Conservation (phyloP, 805 yeast genomes). For the Schwanniomyces yamadae region DNA sequence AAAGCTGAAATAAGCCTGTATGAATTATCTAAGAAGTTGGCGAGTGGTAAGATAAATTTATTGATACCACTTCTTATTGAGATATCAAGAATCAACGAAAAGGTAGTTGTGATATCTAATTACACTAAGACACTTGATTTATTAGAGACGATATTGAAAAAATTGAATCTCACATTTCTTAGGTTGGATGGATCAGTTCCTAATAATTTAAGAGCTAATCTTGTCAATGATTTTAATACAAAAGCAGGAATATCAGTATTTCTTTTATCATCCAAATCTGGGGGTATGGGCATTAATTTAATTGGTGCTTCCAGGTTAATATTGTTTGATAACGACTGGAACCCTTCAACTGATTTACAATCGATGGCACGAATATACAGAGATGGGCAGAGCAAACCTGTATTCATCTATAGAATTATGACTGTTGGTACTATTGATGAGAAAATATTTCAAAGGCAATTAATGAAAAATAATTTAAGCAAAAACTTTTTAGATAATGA, state of each 20-base stretch:
- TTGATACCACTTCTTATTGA: constrained; percentile 56
- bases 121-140: constrained; percentile 85
- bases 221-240: constrained; percentile 69
- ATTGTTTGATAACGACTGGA: constrained; percentile 94
- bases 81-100: constrained; percentile 53
- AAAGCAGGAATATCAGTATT: constrained; percentile 54
- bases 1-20: constrained; percentile 26
- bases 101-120: constrained; percentile 82
- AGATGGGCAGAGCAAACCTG: constrained; percentile 84
- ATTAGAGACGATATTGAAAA: constrained; percentile 54
- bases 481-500: constrained; percentile 57
- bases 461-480: constrained; percentile 78
- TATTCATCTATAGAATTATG: constrained; percentile 75
- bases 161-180: constrained; percentile 48
- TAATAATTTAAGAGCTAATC: constrained; percentile 56
- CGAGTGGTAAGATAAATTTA: constrained; percentile 65
- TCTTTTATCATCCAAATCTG: constrained; percentile 83
- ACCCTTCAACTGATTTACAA: constrained; percentile 87
- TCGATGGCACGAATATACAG: constrained; percentile 95
- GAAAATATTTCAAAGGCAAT: constrained; percentile 87
- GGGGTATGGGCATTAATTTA: constrained; percentile 89
- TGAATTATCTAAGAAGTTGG: constrained; percentile 6
- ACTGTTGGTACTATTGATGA: constrained; percentile 93
- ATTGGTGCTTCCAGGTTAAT: constrained; percentile 87
- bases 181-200: constrained; percentile 88